Evolutionary conservation across 192 early-diverging fungal genomes (phyloP).

Genomic region (Coemansia sp.): DNA sequence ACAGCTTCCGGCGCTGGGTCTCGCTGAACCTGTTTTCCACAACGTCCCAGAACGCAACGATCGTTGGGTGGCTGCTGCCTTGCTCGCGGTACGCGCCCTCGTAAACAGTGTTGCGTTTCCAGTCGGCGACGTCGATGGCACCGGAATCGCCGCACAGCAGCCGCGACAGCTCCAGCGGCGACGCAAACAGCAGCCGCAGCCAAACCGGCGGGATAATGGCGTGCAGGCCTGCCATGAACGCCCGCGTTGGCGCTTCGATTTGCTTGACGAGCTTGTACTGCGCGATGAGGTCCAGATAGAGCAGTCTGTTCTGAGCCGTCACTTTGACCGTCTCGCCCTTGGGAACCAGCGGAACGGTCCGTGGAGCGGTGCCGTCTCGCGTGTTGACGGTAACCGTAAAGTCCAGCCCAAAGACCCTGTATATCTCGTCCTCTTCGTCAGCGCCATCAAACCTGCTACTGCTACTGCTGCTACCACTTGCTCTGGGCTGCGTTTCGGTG

Average conservation of each 20-base stretch:
- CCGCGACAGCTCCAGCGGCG: conserved; percentile 84
- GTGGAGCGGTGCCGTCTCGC: conserved; percentile 17
- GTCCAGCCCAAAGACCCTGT: conserved; percentile 58
- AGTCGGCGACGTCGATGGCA: conserved; percentile 76
- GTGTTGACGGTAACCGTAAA: conserved; percentile 67
- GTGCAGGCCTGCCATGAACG: conserved; percentile 83
- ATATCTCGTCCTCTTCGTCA: conserved; percentile 68
- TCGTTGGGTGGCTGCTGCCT: conserved; percentile 66
- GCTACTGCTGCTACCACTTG: not conserved
- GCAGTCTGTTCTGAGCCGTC: conserved; percentile 81
- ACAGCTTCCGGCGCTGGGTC: conserved; percentile 56
- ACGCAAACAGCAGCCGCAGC: conserved; percentile 86
- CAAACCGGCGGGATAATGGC: conserved; percentile 84
- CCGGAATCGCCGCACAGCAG: conserved; percentile 79
- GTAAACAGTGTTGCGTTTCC: conserved; percentile 74
- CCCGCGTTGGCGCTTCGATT: conserved; percentile 73
- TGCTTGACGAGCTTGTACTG: conserved; percentile 85
- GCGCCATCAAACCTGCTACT: conserved; percentile 13
- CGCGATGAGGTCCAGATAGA: conserved; percentile 86
- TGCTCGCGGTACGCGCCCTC: conserved; percentile 61
- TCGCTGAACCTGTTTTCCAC: conserved; percentile 53
- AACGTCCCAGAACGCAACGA: conserved; percentile 72
- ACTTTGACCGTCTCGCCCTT: conserved; percentile 76
- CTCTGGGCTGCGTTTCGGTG: not conserved
- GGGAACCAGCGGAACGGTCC: conserved; percentile 72